A percentile compares a stretch with the other conserved stretches of the same genome.
These are phyloP conservation scores for Colletotrichum sidae DNA, from an alignment of 2,329 filamentous ascomycete genomes.

Conservation along the genomic window DNA sequence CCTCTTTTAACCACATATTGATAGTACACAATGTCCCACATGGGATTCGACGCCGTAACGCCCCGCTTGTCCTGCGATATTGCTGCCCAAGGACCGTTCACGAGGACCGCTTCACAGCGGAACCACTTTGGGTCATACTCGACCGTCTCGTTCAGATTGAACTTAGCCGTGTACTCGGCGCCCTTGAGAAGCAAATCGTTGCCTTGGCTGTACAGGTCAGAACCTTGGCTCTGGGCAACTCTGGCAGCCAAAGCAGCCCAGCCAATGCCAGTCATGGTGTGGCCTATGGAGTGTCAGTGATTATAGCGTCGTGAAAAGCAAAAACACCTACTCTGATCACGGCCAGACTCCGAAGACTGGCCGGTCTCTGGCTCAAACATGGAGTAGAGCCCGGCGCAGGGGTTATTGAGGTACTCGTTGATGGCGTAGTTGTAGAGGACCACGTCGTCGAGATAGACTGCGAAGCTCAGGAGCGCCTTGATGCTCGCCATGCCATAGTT, in stretches of 20 bases:
- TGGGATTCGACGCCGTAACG: constrained; percentile 30
- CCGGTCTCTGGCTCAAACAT: constrained; percentile 48
- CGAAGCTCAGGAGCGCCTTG: constrained; percentile 51
- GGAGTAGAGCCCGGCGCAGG: constrained; percentile 48
- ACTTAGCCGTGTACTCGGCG: constrained; percentile 53
- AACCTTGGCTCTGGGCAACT: constrained; percentile 49
- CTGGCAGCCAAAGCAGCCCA: constrained; percentile 51
- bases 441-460: constrained; percentile 55
- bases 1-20: constrained; percentile 46
- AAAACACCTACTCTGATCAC: constrained; percentile 46
- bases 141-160: constrained; percentile 50
- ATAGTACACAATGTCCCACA: constrained; percentile 46
- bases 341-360: constrained; percentile 50
- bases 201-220: constrained; percentile 47
- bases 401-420: constrained; percentile 49
- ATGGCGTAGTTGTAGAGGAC: constrained; percentile 55
- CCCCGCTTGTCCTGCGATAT: constrained; percentile 44
- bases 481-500: constrained; percentile 57
- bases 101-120: constrained; percentile 53
- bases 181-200: constrained; percentile 49
- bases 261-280: constrained; percentile 45
- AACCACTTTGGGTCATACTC: constrained; percentile 49
- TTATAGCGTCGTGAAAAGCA: neutral
- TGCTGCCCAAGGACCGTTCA: constrained; percentile 51
- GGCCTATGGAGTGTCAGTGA: constrained; percentile 26